A percentile compares a stretch with the other conserved stretches of the same genome.
Conservation (phyloP, 176 grass and related monocot genomes). For the Aechmea fasciata region DNA sequence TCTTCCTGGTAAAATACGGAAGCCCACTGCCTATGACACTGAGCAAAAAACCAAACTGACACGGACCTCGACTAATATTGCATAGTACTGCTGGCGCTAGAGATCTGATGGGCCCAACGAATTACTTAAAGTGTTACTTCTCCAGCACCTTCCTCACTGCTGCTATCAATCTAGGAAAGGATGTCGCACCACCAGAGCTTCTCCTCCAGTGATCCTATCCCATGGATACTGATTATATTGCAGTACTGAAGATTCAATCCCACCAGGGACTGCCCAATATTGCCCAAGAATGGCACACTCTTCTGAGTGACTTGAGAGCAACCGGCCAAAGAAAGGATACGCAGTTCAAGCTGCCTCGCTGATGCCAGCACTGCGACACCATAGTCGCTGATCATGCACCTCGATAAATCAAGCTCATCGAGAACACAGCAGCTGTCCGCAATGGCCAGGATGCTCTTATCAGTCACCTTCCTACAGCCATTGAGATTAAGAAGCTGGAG, state of each 20-base stretch:
- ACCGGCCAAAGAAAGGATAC: slow-evolving; percentile 61
- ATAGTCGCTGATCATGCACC: slow-evolving; percentile 69
- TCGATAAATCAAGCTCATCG: slow-evolving; percentile 79
- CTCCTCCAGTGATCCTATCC: slow-evolving; percentile 64
- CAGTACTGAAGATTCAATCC: slow-evolving; percentile 86
- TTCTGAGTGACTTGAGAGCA: slow-evolving; percentile 74
- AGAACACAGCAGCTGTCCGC: slow-evolving; percentile 54
- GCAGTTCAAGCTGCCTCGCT: slow-evolving; percentile 53
- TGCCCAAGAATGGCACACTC: slow-evolving; percentile 67
- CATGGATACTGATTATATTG: slow-evolving; percentile 58
- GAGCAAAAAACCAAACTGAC: slow-evolving; percentile 40
- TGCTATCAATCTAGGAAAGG: slow-evolving; percentile 43
- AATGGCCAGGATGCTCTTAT: slow-evolving; percentile 62
- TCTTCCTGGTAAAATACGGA: slow-evolving; percentile 42
- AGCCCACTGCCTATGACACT: slow-evolving; percentile 33
- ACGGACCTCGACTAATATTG: slow-evolving; percentile 19
- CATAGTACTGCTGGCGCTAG: slow-evolving; percentile 20
- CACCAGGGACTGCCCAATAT: slow-evolving; percentile 54
- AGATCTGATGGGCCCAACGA: too few relatives aligned
- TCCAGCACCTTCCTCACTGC: slow-evolving; percentile 17
- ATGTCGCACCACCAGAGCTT: slow-evolving; percentile 84
- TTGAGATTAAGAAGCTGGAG: slow-evolving; percentile 69
- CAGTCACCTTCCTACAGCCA: slow-evolving; percentile 80
- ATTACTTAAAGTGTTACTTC: background rate
- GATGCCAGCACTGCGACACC: slow-evolving; percentile 63